A percentile compares a stretch with the other conserved stretches of the same genome.
Conservation (phyloP, 768 basidiomycete genomes). For the Glaciozyma antarctica region DNA sequence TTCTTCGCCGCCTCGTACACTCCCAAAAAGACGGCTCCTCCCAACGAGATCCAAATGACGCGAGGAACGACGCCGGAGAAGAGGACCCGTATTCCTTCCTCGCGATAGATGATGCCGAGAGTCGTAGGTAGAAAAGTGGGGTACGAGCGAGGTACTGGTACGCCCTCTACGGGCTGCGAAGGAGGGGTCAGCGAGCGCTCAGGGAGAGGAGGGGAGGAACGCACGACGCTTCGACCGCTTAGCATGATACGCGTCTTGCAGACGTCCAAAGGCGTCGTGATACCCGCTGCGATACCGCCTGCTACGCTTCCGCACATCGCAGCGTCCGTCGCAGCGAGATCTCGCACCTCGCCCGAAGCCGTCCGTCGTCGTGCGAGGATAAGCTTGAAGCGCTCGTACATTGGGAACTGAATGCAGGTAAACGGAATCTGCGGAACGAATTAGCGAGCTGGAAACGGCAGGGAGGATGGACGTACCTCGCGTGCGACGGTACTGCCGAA, state of each 20-base stretch:
- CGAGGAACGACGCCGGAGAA: constrained; percentile 82
- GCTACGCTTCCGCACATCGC: constrained; percentile 84
- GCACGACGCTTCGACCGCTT: constrained; percentile 28
- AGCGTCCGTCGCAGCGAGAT: constrained; percentile 44
- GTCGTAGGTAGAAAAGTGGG: constrained; percentile 52
- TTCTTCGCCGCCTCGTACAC: constrained; percentile 69
- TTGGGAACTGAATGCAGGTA: constrained; percentile 87
- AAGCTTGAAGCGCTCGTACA: constrained; percentile 79
- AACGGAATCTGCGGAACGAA: constrained; percentile 66
- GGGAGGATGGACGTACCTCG: constrained; percentile 46
- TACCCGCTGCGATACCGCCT: constrained; percentile 76
- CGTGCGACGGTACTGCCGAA: constrained; percentile 68
- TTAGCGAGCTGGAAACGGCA: background rate
- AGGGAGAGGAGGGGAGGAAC: background rate
- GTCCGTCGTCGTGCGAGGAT: constrained; percentile 46
- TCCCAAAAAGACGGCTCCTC: constrained; percentile 95
- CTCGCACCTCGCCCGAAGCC: constrained; percentile 48
- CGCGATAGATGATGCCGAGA: constrained; percentile 55
- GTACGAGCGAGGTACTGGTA: constrained; percentile 39
- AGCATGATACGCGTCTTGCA: constrained; percentile 96
- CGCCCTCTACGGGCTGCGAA: background rate
- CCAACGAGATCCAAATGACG: constrained; percentile 91
- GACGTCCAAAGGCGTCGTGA: constrained; percentile 92
- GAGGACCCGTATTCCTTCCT: constrained; percentile 64
- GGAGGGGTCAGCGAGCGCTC: background rate